These are phyloP conservation scores for Tillandsia fasciculata DNA, from an alignment of 176 grass and related monocot species.

Conservation along the genomic window DNA sequence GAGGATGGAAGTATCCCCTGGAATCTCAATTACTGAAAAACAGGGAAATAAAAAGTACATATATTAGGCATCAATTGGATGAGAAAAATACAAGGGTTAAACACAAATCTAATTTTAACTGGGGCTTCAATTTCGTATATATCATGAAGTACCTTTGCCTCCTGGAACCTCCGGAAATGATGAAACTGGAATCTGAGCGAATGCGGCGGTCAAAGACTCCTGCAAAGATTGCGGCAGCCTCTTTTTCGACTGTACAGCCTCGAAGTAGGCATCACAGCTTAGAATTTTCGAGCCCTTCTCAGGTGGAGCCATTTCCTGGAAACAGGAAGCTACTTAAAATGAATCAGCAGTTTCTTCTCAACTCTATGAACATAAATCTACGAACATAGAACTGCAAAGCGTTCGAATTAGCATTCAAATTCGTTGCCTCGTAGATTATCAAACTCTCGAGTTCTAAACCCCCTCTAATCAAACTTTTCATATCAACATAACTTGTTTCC, in stretches of 20 bases:
- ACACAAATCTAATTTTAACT: too few species aligned
- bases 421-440: too few species aligned
- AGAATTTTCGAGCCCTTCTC: conserved; percentile 28
- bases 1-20: conserved; percentile 54
- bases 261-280: conserved; percentile 84
- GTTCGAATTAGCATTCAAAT: too few species aligned
- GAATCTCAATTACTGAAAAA: conserved; percentile 68
- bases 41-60: not conserved
- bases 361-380: not conserved
- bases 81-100: too few species aligned
- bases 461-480: too few species aligned
- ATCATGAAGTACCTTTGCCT: conserved; percentile 47
- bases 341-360: not conserved
- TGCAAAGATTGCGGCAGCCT: conserved; percentile 71
- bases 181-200: conserved; percentile 61
- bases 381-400: not conserved
- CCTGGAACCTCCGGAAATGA: conserved; percentile 78
- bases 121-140: too few species aligned
- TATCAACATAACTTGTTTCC: too few species aligned
- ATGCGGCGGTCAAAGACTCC: conserved; percentile 61
- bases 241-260: conserved; percentile 83
- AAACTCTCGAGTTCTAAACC: too few species aligned
- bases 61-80: too few species aligned
- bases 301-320: conserved; percentile 30
- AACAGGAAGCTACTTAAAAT: not conserved